A percentile compares a stretch with the other conserved stretches of the same genome.
phyloP scores from a whole-genome alignment of 768 basidiomycete genomes.

The Galerina sulciceps region DNA sequence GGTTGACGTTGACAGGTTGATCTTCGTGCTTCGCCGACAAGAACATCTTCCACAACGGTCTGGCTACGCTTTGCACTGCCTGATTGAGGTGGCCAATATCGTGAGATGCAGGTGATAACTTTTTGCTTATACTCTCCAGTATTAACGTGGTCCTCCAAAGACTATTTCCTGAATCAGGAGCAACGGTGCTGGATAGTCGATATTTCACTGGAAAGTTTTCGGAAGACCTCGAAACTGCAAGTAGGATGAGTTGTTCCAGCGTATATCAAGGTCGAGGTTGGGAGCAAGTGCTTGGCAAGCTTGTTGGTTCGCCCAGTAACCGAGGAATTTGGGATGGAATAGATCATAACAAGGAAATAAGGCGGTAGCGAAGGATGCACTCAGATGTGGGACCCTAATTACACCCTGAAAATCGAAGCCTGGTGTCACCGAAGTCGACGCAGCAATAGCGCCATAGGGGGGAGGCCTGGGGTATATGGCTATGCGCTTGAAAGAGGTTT shows the following conservation, averaged over 20 bases:
- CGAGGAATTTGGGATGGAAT: slow-evolving; percentile 11
- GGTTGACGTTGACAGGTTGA: slow-evolving; percentile 31
- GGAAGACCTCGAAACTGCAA: slow-evolving; percentile 34
- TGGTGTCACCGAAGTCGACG: neutral
- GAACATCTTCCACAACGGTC: slow-evolving; percentile 49
- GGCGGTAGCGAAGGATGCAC: slow-evolving; percentile 22
- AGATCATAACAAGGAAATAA: slow-evolving; percentile 28
- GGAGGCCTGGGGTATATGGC: neutral
- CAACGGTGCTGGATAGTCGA: neutral
- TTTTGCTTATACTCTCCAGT: slow-evolving; percentile 41
- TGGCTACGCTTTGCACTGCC: slow-evolving; percentile 28
- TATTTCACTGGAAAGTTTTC: neutral
- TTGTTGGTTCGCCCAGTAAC: slow-evolving; percentile 31
- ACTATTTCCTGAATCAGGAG: slow-evolving; percentile 3
- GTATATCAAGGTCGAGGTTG: slow-evolving; percentile 27
- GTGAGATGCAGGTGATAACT: slow-evolving; percentile 12
- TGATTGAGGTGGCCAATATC: neutral
- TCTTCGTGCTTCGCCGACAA: slow-evolving; percentile 14
- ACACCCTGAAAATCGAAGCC: neutral
- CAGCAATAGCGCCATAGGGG: slow-evolving; percentile 5
- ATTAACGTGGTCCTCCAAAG: slow-evolving; percentile 49
- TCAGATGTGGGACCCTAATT: slow-evolving; percentile 17
- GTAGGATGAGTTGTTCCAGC: slow-evolving; percentile 48
- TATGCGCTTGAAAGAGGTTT: slow-evolving; percentile 36
- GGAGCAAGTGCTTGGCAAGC: slow-evolving; percentile 33